A percentile compares a stretch with the other conserved stretches of the same genome.
Evolutionary conservation across 768 basidiomycete genomes (phyloP).

Genomic region (Auriscalpium microsporum): DNA sequence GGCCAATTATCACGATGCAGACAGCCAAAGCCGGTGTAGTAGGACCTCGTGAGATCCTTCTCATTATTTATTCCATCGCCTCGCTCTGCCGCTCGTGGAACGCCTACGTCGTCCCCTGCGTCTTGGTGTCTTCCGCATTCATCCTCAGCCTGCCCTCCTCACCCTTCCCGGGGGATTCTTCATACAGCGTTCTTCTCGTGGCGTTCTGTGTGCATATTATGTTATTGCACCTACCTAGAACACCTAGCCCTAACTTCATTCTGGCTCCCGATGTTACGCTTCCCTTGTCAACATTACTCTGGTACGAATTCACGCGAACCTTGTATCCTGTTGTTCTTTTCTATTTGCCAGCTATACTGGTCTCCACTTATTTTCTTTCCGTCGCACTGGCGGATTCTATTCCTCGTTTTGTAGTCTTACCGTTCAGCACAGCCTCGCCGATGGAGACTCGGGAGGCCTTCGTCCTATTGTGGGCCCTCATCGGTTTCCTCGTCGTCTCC

Average conservation of each 20-base stretch:
- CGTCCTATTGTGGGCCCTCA: constrained; percentile 28
- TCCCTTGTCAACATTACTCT: constrained; percentile 38
- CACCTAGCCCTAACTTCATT: constrained; percentile 39
- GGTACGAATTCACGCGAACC: constrained; percentile 28
- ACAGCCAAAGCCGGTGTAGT: constrained; percentile 10
- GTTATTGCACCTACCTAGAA: constrained; percentile 36
- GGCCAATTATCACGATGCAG: constrained; percentile 17
- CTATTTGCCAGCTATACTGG: constrained; percentile 40
- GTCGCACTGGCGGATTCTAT: constrained; percentile 34
- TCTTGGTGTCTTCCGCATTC: constrained; percentile 35
- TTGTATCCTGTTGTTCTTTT: constrained; percentile 34
- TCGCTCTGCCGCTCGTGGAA: constrained; percentile 28
- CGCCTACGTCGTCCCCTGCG: constrained; percentile 25
- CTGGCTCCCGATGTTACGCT: constrained; percentile 30
- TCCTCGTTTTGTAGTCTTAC: constrained; percentile 12
- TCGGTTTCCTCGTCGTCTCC: constrained; percentile 27
- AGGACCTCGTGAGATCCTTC: constrained; percentile 28
- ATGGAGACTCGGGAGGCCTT: constrained; percentile 40
- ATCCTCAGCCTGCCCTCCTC: constrained; percentile 31
- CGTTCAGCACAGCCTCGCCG: constrained; percentile 24
- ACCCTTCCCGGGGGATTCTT: constrained; percentile 31
- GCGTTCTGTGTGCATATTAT: constrained; percentile 34
- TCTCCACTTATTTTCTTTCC: constrained; percentile 38
- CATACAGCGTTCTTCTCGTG: constrained; percentile 35
- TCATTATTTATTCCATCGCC: constrained; percentile 33